phyloP scores from a whole-genome alignment of 2,329 filamentous ascomycete species.

The Elsinoe australis region DNA sequence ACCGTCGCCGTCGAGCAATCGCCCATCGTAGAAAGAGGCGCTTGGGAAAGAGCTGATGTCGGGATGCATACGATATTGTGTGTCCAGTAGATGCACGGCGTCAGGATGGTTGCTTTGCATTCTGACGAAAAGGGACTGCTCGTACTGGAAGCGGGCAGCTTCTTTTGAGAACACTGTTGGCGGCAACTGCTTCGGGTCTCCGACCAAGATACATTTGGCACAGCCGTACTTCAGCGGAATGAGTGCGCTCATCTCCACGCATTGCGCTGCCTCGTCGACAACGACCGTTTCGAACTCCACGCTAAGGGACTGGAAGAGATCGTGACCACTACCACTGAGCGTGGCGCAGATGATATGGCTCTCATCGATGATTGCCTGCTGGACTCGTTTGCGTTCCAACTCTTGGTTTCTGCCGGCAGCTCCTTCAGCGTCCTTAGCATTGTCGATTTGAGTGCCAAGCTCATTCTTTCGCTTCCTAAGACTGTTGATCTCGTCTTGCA shows the following conservation, averaged over 20 bases:
- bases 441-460: slow-evolving; percentile 78
- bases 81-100: slow-evolving; percentile 89
- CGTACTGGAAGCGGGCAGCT: slow-evolving; percentile 86
- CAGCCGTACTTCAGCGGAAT: slow-evolving; percentile 97
- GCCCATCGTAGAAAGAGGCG: slow-evolving; percentile 82
- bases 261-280: slow-evolving; percentile 96
- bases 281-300: slow-evolving; percentile 98
- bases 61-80: slow-evolving; percentile 98
- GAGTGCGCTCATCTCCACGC: slow-evolving; percentile 89
- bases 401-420: slow-evolving; percentile 76
- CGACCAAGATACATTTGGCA: slow-evolving; percentile 91
- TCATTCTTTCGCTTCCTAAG: slow-evolving; percentile 68
- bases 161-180: slow-evolving; percentile 93
- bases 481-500: slow-evolving; percentile 70
- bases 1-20: slow-evolving; percentile 72
- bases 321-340: slow-evolving; percentile 88
- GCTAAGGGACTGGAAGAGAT: slow-evolving; percentile 90
- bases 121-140: slow-evolving; percentile 94
- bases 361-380: slow-evolving; percentile 83
- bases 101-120: slow-evolving; percentile 91
- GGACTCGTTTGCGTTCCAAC: slow-evolving; percentile 71
- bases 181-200: slow-evolving; percentile 93
- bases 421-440: slow-evolving; percentile 76
- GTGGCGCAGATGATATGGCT: slow-evolving; percentile 93
- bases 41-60: slow-evolving; percentile 91